Evolutionary conservation across 169 alveolate species (phyloP).

Genomic region (Cryptosporidium tyzzeri): DNA sequence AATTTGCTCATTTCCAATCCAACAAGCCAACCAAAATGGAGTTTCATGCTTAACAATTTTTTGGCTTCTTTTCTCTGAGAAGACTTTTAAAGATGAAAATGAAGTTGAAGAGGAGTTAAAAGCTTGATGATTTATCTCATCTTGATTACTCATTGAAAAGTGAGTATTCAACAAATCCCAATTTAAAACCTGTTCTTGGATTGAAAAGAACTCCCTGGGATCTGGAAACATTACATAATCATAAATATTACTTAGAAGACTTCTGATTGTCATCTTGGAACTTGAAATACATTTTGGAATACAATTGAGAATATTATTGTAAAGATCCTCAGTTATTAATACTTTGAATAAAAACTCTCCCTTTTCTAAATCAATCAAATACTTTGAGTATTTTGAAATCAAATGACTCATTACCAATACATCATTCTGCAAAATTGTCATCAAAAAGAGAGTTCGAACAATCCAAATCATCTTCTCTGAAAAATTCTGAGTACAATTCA

Average conservation of each 20-base stretch:
- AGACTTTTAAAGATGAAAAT: not conserved
- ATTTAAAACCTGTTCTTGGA: not conserved
- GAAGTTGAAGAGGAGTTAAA: not conserved
- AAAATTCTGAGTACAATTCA: not conserved
- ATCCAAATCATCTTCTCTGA: constrained; percentile 42
- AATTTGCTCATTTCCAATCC: constrained; percentile 81
- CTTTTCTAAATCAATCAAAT: constrained; percentile 39
- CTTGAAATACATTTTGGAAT: constrained; percentile 37
- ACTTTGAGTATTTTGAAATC: not conserved
- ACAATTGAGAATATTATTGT: constrained; percentile 36
- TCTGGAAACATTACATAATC: constrained; percentile 44
- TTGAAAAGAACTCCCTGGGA: constrained; percentile 32
- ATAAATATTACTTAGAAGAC: constrained; percentile 43
- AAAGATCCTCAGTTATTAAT: constrained; percentile 45
- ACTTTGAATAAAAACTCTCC: constrained; percentile 33
- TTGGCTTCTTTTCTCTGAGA: constrained; percentile 30
- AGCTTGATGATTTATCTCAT: not conserved
- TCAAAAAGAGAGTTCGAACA: constrained; percentile 32
- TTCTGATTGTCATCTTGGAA: constrained; percentile 12
- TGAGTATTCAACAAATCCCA: constrained; percentile 20
- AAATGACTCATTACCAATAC: constrained; percentile 1
- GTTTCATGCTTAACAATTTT: constrained; percentile 77
- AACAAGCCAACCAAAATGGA: constrained; percentile 83
- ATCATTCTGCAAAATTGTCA: constrained; percentile 54
- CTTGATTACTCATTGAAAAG: not conserved